Evolutionary conservation across 2,329 filamentous ascomycete genomes (phyloP), one percentile per base, ranked within the genome.

Genomic region (Aspergillus sp.): DNA sequence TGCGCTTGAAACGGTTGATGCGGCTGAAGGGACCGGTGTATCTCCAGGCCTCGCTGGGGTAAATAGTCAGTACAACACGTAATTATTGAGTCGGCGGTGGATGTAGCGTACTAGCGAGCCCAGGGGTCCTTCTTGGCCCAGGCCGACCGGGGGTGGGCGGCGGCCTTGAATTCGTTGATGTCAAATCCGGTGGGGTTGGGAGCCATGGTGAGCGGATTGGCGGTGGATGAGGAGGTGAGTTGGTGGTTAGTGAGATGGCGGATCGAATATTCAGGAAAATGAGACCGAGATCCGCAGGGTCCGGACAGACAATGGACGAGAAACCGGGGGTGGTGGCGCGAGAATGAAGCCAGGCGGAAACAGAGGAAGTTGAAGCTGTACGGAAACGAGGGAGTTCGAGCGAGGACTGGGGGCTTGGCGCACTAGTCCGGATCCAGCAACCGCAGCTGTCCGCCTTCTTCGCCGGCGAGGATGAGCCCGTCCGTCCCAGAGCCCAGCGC

Each of bases 121-220:
- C 86, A 89, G 62, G 86, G 86, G 72, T 88, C 86, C 69, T 80
- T 81, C 70, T 76, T 77, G 59, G 77, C 77, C 66, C 70, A 79
- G 60, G 71, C 64, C 65, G 83, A 83, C 62, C 81, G 81, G 68
- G 80, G 84, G 65, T 86, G 86, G 69, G 90, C 82, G 49, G 92
- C 84, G 65, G 86, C 86, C 75, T 87, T 90, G 79, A 93, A 88
- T 78, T 91, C 90, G 76, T 86, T 87, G 72, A 92, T 84, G 82
- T 95, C 89, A 84, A 98, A 98, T 80, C 94, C 94, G 71, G 94
- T 97, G 79, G 96, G 86, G 84, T 91, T 83, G 62, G 78, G 74
- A 68, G 83, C 77, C 83, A 86, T 85, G 71, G 68, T 77, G 67
- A 64, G 63, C 64, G 62, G 60, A 36, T 21, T 32, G 21, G 71